Conservation (phyloP, 805 yeast genomes). For the Metschnikowia continentalis region DNA sequence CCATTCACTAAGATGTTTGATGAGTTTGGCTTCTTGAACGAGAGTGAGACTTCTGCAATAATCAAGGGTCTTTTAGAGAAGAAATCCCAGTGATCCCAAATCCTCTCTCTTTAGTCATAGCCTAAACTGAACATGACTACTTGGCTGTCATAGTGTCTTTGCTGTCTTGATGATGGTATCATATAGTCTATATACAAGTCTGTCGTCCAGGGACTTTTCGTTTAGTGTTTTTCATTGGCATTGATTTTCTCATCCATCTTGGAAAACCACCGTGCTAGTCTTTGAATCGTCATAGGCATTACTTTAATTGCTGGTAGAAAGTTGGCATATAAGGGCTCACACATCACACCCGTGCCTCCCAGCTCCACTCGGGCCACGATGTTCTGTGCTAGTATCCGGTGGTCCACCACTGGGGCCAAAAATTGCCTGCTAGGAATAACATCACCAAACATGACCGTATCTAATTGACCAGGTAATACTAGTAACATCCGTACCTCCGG, state of each 20-base stretch:
- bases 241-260: constrained; percentile 36
- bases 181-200: not conserved
- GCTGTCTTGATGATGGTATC: not conserved
- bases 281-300: constrained; percentile 40
- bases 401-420: constrained; percentile 47
- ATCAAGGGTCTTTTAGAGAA: constrained; percentile 21
- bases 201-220: not conserved
- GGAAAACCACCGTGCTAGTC: constrained; percentile 30
- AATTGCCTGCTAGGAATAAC: constrained; percentile 38
- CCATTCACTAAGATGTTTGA: constrained; percentile 40
- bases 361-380: constrained; percentile 28
- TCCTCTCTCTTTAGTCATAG: too few relatives aligned
- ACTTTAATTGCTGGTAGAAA: constrained; percentile 40
- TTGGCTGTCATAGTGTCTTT: too few relatives aligned
- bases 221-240: not conserved
- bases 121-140: too few relatives aligned
- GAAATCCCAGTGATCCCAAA: constrained; percentile 6
- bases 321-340: constrained; percentile 46
- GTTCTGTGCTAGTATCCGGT: constrained; percentile 30
- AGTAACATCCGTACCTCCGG: constrained; percentile 31
- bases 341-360: constrained; percentile 42
- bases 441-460: constrained; percentile 46
- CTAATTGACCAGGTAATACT: constrained; percentile 50
- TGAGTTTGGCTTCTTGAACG: constrained; percentile 41
- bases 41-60: constrained; percentile 26